Evolutionary conservation across 805 yeast genomes (phyloP).

Genomic region (Barnettozyma botsteinii): DNA sequence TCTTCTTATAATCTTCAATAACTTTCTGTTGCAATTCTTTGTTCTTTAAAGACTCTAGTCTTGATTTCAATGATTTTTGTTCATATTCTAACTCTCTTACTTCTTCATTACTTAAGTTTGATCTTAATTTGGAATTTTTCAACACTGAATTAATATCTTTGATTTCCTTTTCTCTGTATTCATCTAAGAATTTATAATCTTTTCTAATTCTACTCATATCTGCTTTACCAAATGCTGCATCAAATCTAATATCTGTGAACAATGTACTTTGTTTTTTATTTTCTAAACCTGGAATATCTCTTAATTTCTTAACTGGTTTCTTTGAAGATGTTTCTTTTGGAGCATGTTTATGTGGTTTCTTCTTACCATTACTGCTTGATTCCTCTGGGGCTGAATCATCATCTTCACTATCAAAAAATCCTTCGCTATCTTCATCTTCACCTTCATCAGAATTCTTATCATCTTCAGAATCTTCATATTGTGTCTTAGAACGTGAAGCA

Average conservation of each 20-base stretch:
- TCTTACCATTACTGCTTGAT: constrained; percentile 10
- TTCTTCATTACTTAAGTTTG: constrained; percentile 38
- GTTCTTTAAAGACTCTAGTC: constrained; percentile 61
- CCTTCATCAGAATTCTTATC: neutral
- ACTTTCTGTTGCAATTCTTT: constrained; percentile 71
- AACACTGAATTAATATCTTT: constrained; percentile 49
- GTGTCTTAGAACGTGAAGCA: neutral
- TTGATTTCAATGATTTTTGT: constrained; percentile 60
- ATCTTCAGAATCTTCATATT: neutral
- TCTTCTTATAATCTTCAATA: constrained; percentile 46
- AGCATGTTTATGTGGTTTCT: constrained; percentile 68
- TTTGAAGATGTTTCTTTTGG: constrained; percentile 79
- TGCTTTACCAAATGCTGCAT: constrained; percentile 82
- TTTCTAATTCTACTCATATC: constrained; percentile 61
- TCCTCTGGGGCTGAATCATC: constrained; percentile 22
- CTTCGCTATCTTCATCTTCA: constrained; percentile 9
- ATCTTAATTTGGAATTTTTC: constrained; percentile 44
- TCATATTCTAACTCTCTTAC: constrained; percentile 46
- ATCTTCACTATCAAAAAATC: constrained; percentile 37
- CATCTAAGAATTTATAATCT: constrained; percentile 81
- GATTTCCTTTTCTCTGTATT: constrained; percentile 74
- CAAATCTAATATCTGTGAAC: constrained; percentile 83
- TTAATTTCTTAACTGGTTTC: constrained; percentile 57
- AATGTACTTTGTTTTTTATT: constrained; percentile 32
- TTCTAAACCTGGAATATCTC: constrained; percentile 69